These are phyloP conservation scores for Penicillium fuscoglaucum DNA, from an alignment of 2,329 filamentous ascomycete species.

Conservation along the genomic window DNA sequence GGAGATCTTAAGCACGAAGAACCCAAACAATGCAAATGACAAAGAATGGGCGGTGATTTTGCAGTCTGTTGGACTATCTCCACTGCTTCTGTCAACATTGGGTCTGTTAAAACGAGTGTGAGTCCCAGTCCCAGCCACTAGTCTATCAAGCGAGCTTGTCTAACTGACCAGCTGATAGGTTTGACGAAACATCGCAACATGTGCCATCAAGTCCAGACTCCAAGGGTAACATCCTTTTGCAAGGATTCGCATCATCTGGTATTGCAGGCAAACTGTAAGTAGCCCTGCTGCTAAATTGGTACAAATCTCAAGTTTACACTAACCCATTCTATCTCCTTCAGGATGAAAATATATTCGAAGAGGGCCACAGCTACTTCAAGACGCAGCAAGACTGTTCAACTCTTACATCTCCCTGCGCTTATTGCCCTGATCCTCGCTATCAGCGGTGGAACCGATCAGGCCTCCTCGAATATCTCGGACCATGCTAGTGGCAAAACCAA, in stretches of 20 bases:
- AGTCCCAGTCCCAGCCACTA: neutral
- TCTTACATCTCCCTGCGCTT: constrained; percentile 6
- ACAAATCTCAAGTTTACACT: neutral
- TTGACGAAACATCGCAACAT: constrained; percentile 3
- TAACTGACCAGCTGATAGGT: neutral
- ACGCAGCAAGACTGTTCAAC: constrained; percentile 6
- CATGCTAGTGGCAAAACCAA: constrained; percentile 2
- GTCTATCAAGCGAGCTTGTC: neutral
- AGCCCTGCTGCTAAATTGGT: neutral
- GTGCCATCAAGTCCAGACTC: constrained; percentile 6
- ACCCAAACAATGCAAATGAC: constrained; percentile 1
- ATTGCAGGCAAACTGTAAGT: neutral
- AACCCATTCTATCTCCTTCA: neutral
- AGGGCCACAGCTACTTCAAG: constrained; percentile 5
- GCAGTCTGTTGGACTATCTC: constrained; percentile 8
- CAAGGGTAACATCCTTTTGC: neutral
- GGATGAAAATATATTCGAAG: neutral
- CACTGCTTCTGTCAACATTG: constrained; percentile 6
- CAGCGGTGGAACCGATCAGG: constrained; percentile 6
- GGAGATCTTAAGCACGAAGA: constrained; percentile 3
- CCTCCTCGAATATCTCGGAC: constrained; percentile 6
- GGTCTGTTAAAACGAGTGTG: constrained; percentile 9
- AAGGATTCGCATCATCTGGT: neutral
- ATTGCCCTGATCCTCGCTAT: constrained; percentile 11
- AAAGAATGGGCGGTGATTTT: constrained; percentile 8